Percentiles rank a stretch among this genome's conserved stretches.
Conservation (phyloP, 1,284 basidiomycete species). For the Heliocybe sulcata region DNA sequence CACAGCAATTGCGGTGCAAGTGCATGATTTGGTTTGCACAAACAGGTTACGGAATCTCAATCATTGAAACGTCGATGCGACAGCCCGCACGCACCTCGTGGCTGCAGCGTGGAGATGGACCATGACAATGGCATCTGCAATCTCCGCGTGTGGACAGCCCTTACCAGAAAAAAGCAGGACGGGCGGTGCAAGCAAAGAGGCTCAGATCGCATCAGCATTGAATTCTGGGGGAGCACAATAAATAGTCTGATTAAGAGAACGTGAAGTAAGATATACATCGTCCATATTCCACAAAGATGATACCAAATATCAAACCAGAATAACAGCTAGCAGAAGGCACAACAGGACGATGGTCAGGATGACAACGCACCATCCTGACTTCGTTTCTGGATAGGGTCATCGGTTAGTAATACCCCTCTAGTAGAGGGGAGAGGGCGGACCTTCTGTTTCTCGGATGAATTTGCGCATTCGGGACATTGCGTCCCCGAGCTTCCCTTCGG, state of each 20-base stretch:
- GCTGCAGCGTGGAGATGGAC: too few species aligned
- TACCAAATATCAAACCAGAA: slow-evolving; percentile 34
- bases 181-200: too few species aligned
- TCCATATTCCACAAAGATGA: neutral
- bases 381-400: slow-evolving; percentile 44
- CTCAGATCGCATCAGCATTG: too few species aligned
- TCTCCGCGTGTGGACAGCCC: too few species aligned
- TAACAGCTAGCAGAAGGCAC: slow-evolving; percentile 47
- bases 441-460: slow-evolving; percentile 29
- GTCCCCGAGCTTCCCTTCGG: slow-evolving; percentile 28
- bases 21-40: too few species aligned
- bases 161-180: too few species aligned
- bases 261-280: neutral
- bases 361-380: slow-evolving; percentile 64
- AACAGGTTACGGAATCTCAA: too few species aligned
- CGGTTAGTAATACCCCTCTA: neutral
- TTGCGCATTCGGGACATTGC: slow-evolving; percentile 33
- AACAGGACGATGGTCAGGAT: slow-evolving; percentile 52
- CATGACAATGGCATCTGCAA: too few species aligned
- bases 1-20: too few species aligned
- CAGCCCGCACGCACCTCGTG: too few species aligned
- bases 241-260: neutral
- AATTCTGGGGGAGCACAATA: neutral
- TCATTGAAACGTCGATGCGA: too few species aligned
- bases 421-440: slow-evolving; percentile 2